phyloP scores from a whole-genome alignment of 192 early-diverging fungal species.

The Phlyctochytrium planicorne region DNA sequence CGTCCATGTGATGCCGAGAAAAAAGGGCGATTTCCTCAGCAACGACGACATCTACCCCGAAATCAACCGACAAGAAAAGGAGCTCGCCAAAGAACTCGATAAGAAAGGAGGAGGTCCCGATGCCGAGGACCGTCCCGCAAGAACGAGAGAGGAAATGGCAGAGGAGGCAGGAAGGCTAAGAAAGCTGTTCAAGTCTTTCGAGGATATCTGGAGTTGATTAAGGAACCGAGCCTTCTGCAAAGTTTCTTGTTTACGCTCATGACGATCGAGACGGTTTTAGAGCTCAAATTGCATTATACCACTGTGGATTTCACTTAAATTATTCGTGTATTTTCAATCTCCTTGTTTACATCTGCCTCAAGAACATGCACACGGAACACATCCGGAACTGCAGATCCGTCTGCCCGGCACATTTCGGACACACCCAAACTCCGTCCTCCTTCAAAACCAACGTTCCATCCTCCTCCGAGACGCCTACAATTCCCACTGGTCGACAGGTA shows the following conservation, averaged over 20 bases:
- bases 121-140: conserved; percentile 59
- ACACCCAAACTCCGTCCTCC: not conserved
- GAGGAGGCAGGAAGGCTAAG: conserved; percentile 58
- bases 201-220: conserved; percentile 47
- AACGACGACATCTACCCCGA: conserved; percentile 89
- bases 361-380: not conserved
- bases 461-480: not conserved
- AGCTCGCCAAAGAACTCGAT: conserved; percentile 28
- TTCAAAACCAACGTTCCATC: not conserved
- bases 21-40: conserved; percentile 71
- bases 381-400: not conserved
- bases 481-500: not conserved
- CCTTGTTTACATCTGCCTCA: not conserved
- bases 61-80: conserved; percentile 57
- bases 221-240: too few species aligned
- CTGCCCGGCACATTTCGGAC: not conserved
- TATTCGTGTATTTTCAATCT: too few species aligned
- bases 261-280: too few species aligned
- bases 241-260: too few species aligned
- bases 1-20: conserved; percentile 86
- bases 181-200: conserved; percentile 34
- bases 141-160: conserved; percentile 81
- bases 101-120: conserved; percentile 44
- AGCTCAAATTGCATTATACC: too few species aligned
- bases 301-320: too few species aligned